Base-by-base conservation (phyloP, 1,139 yeast genomes). In the Meyerozyma sp. region DNA sequence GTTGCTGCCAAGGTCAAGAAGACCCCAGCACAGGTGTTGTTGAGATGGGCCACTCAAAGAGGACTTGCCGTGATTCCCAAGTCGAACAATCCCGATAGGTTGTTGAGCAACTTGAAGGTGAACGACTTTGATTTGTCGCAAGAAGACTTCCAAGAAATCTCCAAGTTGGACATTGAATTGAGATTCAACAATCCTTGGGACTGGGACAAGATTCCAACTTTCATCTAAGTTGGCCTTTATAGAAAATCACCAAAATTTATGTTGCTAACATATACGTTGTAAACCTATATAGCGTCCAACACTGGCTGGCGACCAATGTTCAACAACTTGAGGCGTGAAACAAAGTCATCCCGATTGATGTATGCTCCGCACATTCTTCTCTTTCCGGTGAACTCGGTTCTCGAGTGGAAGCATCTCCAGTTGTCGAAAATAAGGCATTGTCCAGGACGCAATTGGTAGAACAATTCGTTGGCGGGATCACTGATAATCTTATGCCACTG, bases 171-270 rank as follows among this genome's bases (percentile, higher is more conserved):
- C 64, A 74, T 70, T 51, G 75, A 76, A 55, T 72, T 88, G 54
- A 80, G 96, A 68, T 88, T 89, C 72, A 89, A 89, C 64, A 88
- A 89, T 61, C 95, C 96, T 49, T 82, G 82, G 78, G 79, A 71
- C 55, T 86, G 94, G 94, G 77, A 75, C 52, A 68, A 73, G 50
- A 68, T 74, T 53, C 82, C 84, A 46, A 74, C 73, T 48, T 79
- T 79, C 50, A 58, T 49, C 39, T 65, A 59, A 47, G 16, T 27
- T 14, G 42, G 26, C 36, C 18, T 16, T 29, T 34, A 34, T 10
- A 21, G n/a, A 34, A n/a, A 8, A 7, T 11, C 8, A 3, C 11
- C 13, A 27, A 30, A 30, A 30, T 30, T 30, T 30, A 30, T 30
- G 34, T 30, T 29, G 34, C 14, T n/a, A 28, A 28, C 32, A 28